These are phyloP conservation scores for Cairneyella variabilis DNA, from an alignment of 495 filamentous ascomycete species.

Conservation along the genomic window DNA sequence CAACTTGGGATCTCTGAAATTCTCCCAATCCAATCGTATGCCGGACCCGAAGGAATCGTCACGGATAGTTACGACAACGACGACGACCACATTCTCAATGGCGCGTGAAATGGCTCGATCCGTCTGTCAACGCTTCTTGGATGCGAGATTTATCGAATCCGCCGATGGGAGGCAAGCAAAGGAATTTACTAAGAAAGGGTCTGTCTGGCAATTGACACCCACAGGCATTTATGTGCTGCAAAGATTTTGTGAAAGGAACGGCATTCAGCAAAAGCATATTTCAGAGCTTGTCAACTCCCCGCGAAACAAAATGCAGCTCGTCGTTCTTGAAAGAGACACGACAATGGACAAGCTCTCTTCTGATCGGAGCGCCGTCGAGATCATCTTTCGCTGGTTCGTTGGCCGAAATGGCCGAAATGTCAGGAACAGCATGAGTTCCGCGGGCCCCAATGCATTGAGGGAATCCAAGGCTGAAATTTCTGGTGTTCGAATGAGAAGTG, in stretches of 20 bases:
- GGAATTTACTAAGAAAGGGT: constrained; percentile 82
- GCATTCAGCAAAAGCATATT: constrained; percentile 91
- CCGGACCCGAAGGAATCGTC: constrained; percentile 96
- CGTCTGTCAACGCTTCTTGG: constrained; percentile 91
- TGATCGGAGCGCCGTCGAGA: constrained; percentile 87
- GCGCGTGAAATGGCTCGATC: constrained; percentile 98
- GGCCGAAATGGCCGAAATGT: constrained; percentile 83
- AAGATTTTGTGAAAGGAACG: constrained; percentile 90
- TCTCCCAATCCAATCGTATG: constrained; percentile 99
- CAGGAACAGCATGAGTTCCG: constrained; percentile 65
- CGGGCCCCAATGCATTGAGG: constrained; percentile 89
- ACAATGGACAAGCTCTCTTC: constrained; percentile 88
- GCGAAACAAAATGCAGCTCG: constrained; percentile 84
- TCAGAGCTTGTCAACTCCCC: constrained; percentile 74
- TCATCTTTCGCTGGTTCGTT: constrained; percentile 90
- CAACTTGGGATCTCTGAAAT: constrained; percentile 94
- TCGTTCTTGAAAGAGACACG: constrained; percentile 83
- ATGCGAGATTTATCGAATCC: constrained; percentile 91
- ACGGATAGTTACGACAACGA: constrained; percentile 97
- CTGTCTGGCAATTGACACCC: constrained; percentile 92
- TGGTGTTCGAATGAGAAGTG: constrained; percentile 87
- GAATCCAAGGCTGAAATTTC: constrained; percentile 91
- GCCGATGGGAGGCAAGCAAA: constrained; percentile 76
- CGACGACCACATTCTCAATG: constrained; percentile 99
- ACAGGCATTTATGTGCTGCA: constrained; percentile 93